Base-by-base conservation (phyloP, 495 filamentous ascomycete genomes). In the Pseudoneurospora amorphoporcata region DNA sequence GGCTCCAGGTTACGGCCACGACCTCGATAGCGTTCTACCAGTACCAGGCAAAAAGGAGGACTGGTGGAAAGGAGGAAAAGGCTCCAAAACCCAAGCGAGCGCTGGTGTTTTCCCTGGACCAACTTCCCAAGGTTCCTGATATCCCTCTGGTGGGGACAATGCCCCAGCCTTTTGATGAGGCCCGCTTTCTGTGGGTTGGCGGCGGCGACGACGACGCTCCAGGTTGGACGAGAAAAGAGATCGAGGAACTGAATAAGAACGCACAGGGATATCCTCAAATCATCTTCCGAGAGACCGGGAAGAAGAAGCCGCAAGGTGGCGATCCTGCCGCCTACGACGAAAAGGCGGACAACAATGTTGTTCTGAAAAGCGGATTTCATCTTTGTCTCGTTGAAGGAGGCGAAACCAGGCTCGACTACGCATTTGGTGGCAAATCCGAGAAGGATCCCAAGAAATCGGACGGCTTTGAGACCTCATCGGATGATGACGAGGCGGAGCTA, bases 81-180 rank as follows among this genome's bases (percentile, higher is more conserved):
- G 32, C 4, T n/a, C 14, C n/a, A 29, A 10, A 19, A 17, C 19
- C 71, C 6, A 72, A 72, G 19, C 35, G 75, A 35, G n/a, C 75
- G 10, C 41, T 79, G 41, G 77, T 75, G 69, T 38, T 75, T 12
- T 68, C 73, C 4, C 35, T 78, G 8, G 70, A 10, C 23, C 70
- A 42, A 10, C 70, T 81, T 3, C 75, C 79, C 3, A 69, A 69
- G 6, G 38, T 81, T 14, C 42, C 42, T 7, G 69, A 79, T 29
- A 69, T 85, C 9, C 80, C 81, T 7, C 42, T 84, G 10, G 73
- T 86, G 23, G 82, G 82, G 5, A 71, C 75, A 14, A 38, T 84
- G 8, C 71, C 75, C 3, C 83, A 84, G 72, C 84, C 84, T 1
- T 81, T 85, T 42, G 81, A 86, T 45, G 77, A 85, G 72, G 75